Conservation (phyloP, 2,329 filamentous ascomycete species). For the Stagonosporopsis cucurbitacearum region DNA sequence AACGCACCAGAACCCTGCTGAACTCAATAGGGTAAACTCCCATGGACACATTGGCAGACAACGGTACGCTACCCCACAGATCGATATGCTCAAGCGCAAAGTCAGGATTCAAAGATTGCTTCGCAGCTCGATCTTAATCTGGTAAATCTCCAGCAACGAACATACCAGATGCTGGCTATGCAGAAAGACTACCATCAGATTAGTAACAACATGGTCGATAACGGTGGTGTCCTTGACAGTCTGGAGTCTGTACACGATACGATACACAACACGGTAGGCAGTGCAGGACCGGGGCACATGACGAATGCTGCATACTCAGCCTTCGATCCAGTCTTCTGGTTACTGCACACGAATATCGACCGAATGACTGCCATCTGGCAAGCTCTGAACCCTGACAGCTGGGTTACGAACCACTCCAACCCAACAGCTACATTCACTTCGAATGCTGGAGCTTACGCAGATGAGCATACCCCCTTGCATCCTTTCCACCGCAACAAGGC, state of each 20-base stretch:
- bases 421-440: slow-evolving; percentile 68
- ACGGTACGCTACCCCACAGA: slow-evolving; percentile 51
- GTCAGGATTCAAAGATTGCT: slow-evolving; percentile 32
- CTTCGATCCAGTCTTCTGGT: slow-evolving; percentile 80
- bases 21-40: slow-evolving; percentile 15
- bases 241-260: slow-evolving; percentile 40
- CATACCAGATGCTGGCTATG: slow-evolving; percentile 69
- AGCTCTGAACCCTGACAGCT: slow-evolving; percentile 71
- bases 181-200: slow-evolving; percentile 53
- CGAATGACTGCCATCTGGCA: slow-evolving; percentile 81
- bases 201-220: slow-evolving; percentile 64
- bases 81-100: slow-evolving; percentile 23
- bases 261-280: slow-evolving; percentile 36
- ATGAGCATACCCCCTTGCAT: slow-evolving; percentile 64
- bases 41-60: slow-evolving; percentile 39
- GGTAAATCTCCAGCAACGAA: slow-evolving; percentile 57
- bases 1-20: not conserved
- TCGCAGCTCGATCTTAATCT: slow-evolving; percentile 67
- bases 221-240: slow-evolving; percentile 23
- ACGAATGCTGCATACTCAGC: slow-evolving; percentile 74
- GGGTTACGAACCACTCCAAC: slow-evolving; percentile 63
- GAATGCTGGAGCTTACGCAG: slow-evolving; percentile 60
- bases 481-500: slow-evolving; percentile 69
- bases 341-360: slow-evolving; percentile 79
- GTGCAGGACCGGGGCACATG: slow-evolving; percentile 42